Conservation (phyloP, 768 basidiomycete species). For the Russula emetica region DNA sequence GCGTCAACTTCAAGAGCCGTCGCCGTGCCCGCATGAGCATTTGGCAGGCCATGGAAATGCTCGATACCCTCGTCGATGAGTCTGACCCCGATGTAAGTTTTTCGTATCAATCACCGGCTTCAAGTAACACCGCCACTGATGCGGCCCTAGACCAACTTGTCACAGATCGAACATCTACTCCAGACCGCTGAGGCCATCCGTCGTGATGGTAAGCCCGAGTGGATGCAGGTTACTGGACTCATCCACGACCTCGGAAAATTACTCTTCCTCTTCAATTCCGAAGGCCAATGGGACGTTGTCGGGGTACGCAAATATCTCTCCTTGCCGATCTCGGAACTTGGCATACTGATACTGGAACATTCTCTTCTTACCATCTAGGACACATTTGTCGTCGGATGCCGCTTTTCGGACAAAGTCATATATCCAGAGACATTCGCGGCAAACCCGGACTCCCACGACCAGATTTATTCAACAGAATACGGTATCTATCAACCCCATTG, state of each 20-base stretch:
- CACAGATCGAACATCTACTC: slow-evolving; percentile 87
- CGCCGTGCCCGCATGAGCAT: slow-evolving; percentile 70
- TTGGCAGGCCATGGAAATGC: slow-evolving; percentile 84
- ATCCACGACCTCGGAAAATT: slow-evolving; percentile 90
- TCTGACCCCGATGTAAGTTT: slow-evolving; percentile 77
- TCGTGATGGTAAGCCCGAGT: slow-evolving; percentile 80
- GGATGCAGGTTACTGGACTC: slow-evolving; percentile 88
- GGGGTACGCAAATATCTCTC: slow-evolving; percentile 48
- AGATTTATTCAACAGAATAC: slow-evolving; percentile 62
- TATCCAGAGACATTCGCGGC: slow-evolving; percentile 72
- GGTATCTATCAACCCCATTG: slow-evolving; percentile 78
- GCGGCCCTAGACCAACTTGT: slow-evolving; percentile 53
- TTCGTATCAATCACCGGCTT: slow-evolving; percentile 5
- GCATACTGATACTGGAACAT: slow-evolving; percentile 13
- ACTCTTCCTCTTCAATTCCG: slow-evolving; percentile 73
- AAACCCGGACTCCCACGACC: slow-evolving; percentile 66
- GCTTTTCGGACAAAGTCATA: slow-evolving; percentile 78
- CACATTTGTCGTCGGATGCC: slow-evolving; percentile 80
- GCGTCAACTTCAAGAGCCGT: slow-evolving; percentile 65
- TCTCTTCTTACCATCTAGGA: slow-evolving; percentile 39
- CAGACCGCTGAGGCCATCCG: slow-evolving; percentile 92
- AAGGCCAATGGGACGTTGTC: slow-evolving; percentile 95
- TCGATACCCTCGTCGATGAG: slow-evolving; percentile 84
- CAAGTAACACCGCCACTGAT: slow-evolving; percentile 2
- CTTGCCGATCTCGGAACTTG: neutral